phyloP scores from a whole-genome alignment of 192 early-diverging fungal species.

The Piromyces sp. region DNA sequence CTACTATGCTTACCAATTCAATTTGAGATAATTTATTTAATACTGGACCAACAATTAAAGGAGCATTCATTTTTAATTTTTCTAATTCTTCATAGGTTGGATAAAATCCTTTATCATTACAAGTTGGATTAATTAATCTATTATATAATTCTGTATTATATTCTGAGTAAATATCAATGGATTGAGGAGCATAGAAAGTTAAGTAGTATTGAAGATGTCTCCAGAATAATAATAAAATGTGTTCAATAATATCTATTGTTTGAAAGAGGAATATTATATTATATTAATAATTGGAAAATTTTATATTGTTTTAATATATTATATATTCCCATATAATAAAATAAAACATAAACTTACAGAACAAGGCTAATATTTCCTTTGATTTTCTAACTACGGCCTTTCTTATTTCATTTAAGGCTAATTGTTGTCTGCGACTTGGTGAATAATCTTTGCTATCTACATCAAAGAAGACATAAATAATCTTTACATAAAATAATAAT shows the following conservation, averaged over 20 bases:
- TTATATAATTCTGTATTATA: neutral
- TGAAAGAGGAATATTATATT: too few relatives aligned
- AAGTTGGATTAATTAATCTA: neutral
- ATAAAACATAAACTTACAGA: slow-evolving; percentile 10
- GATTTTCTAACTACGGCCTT: slow-evolving; percentile 13
- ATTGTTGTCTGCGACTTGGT: slow-evolving; percentile 10
- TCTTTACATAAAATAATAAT: neutral
- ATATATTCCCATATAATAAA: too few relatives aligned
- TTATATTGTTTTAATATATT: too few relatives aligned
- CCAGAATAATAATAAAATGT: slow-evolving; percentile 48
- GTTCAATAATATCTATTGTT: slow-evolving; percentile 25
- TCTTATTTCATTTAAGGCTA: slow-evolving; percentile 21
- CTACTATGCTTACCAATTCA: neutral
- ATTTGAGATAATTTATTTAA: neutral
- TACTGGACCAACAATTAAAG: neutral
- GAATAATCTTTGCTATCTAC: neutral
- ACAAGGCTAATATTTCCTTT: slow-evolving; percentile 14
- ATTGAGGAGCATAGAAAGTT: neutral
- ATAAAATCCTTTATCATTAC: neutral
- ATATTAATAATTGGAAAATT: too few relatives aligned
- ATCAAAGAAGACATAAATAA: neutral
- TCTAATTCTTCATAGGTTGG: neutral
- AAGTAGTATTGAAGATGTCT: slow-evolving; percentile 46
- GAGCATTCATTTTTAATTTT: neutral
- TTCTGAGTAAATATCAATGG: neutral